Evolutionary conservation across 2,329 filamentous ascomycete genomes (phyloP).

Genomic region (Aspergillus neoniger): DNA sequence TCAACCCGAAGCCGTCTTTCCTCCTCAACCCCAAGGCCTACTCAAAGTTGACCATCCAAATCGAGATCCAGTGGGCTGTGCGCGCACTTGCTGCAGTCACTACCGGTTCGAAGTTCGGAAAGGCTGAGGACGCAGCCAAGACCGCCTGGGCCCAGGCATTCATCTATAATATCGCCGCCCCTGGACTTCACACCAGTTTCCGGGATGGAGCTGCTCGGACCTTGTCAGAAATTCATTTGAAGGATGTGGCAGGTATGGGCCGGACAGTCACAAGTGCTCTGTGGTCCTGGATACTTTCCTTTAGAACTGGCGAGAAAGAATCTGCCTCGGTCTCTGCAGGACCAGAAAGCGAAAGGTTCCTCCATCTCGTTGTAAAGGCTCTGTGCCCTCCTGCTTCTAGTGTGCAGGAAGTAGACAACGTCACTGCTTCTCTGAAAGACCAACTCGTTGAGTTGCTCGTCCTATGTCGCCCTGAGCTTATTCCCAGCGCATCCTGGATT

Average conservation of each 20-base stretch:
- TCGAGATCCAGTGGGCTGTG: slow-evolving; percentile 77
- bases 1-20: slow-evolving; percentile 83
- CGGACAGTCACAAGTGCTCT: slow-evolving; percentile 69
- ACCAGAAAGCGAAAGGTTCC: slow-evolving; percentile 59
- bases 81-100: slow-evolving; percentile 68
- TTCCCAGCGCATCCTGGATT: slow-evolving; percentile 84
- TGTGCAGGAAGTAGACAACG: slow-evolving; percentile 29
- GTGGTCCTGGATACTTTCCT: slow-evolving; percentile 74
- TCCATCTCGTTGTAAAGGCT: slow-evolving; percentile 59
- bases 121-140: slow-evolving; percentile 51
- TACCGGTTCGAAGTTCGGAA: slow-evolving; percentile 54
- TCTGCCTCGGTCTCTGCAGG: slow-evolving; percentile 68
- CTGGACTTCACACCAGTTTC: slow-evolving; percentile 60
- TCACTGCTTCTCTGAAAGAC: slow-evolving; percentile 58
- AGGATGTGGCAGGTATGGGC: slow-evolving; percentile 60
- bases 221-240: slow-evolving; percentile 66
- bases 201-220: slow-evolving; percentile 64
- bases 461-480: slow-evolving; percentile 73
- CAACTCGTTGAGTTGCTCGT: slow-evolving; percentile 79
- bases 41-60: slow-evolving; percentile 71
- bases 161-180: slow-evolving; percentile 73
- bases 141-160: slow-evolving; percentile 80
- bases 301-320: slow-evolving; percentile 76
- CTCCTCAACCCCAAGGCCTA: slow-evolving; percentile 83
- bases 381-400: slow-evolving; percentile 39